Base-by-base conservation (phyloP, 345 rosid species). In the Hypericum perforatum region DNA sequence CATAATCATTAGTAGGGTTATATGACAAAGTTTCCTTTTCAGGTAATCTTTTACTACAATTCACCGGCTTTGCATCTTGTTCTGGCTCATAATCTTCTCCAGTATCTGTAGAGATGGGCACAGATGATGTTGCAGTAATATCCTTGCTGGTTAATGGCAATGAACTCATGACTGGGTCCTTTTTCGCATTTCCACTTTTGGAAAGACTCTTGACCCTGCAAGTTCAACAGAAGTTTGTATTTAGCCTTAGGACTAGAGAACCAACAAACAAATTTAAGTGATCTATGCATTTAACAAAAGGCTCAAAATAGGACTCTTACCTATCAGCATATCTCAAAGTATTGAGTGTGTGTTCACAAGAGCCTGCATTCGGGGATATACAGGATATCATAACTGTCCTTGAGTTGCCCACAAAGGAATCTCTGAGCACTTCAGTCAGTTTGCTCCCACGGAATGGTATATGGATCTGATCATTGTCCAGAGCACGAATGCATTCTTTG, bases 391-490 rank as follows among this genome's bases (percentile, higher is more conserved):
- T 84, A 59, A 90, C 95, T 32, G 98, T 90, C 76, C 79, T 86
- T 46, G 95, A 90, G 74, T 86, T 86, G 56, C 97, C 97, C 69
- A 84, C 95, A 59, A 90, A 90, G 49, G 96, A 90, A 68, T 90
- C 98, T 11, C 96, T 91, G 13, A 90, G 95, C 37, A 90, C 98
- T 78, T 90, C 95, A 5, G 98, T 90, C 59, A 90, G 94, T 71
- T 90, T 90, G 68, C 98, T 86, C 51, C 97, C 97, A 11, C 95
- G 82, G 64, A 89, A 89, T 52, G 97, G 97, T 66, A 86, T 89
- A 65, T 89, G 97, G 69, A 86, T 70, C 82, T 89, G 97, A 63
- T 89, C 97, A 71, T 83, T 89, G 75, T 89, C 97, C 50, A 90
- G 65, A 46, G 98, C 95, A 63, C 98, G 96, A 60, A 90, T 90